phyloP scores from a whole-genome alignment of 2,329 filamentous ascomycete genomes.

The Pezicula carpinea region DNA sequence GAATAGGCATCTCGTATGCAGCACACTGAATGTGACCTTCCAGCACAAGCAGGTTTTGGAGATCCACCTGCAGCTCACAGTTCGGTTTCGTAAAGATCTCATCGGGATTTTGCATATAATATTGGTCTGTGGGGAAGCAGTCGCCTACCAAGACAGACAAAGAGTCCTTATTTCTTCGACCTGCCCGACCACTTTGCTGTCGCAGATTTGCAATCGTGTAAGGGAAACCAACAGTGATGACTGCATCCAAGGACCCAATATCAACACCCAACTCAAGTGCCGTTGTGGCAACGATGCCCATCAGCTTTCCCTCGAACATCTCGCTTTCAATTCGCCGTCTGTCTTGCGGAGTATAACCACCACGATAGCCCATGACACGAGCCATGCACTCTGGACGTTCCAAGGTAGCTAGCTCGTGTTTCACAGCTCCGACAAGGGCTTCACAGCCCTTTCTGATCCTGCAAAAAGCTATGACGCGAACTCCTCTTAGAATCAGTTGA shows the following conservation, averaged over 20 bases:
- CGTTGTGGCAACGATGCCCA: conserved; percentile 91
- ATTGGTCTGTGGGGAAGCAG: conserved; percentile 84
- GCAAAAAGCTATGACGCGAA: conserved; percentile 91
- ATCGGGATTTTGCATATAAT: conserved; percentile 95
- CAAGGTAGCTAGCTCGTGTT: conserved; percentile 67
- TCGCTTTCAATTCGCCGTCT: conserved; percentile 83
- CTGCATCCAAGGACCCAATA: conserved; percentile 89
- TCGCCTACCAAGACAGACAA: conserved; percentile 87
- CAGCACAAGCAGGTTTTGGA: conserved; percentile 85
- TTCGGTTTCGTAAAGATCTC: conserved; percentile 92
- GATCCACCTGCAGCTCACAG: conserved; percentile 80
- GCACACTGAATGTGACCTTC: conserved; percentile 96
- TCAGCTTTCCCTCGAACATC: conserved; percentile 93
- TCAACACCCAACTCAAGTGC: conserved; percentile 93
- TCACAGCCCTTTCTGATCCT: conserved; percentile 86
- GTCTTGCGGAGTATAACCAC: conserved; percentile 91
- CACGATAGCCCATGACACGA: conserved; percentile 91
- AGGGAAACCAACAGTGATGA: conserved; percentile 90
- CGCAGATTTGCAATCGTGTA: conserved; percentile 93
- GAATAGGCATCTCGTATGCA: conserved; percentile 89
- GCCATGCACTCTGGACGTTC: conserved; percentile 71
- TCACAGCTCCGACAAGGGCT: conserved; percentile 73
- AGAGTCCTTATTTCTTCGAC: conserved; percentile 87
- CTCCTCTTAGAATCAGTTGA: conserved; percentile 80
- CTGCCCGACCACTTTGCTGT: conserved; percentile 91